Percentiles rank a stretch among this genome's conserved stretches.
These are phyloP conservation scores for Bruguiera gymnorhiza DNA, from an alignment of 345 rosid genomes.

Conservation along the genomic window DNA sequence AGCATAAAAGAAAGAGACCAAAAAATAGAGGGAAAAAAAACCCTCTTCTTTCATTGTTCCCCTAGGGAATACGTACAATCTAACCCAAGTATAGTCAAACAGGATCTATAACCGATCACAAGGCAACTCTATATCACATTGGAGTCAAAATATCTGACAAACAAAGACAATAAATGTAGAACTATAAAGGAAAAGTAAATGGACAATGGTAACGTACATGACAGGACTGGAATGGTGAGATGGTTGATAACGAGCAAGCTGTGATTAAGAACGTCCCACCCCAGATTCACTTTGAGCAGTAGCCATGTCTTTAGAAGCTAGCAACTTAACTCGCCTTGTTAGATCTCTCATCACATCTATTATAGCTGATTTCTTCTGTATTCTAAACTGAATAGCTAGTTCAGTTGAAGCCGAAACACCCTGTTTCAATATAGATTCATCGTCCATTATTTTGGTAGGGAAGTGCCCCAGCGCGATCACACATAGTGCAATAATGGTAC, in stretches of 20 bases:
- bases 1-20: too few species aligned
- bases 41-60: too few species aligned
- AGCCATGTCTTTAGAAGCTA: slow-evolving; percentile 40
- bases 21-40: too few species aligned
- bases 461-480: slow-evolving; percentile 71
- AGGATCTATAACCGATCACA: too few species aligned
- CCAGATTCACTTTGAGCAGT: slow-evolving; percentile 24
- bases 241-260: not conserved
- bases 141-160: not conserved
- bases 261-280: not conserved
- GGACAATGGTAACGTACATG: not conserved
- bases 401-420: slow-evolving; percentile 53
- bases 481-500: slow-evolving; percentile 65
- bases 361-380: slow-evolving; percentile 70
- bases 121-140: not conserved
- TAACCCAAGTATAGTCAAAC: too few species aligned
- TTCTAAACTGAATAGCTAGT: slow-evolving; percentile 60
- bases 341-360: slow-evolving; percentile 69
- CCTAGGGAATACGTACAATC: too few species aligned
- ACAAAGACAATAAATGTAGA: not conserved
- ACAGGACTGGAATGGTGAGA: not conserved
- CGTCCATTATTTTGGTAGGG: slow-evolving; percentile 80
- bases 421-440: slow-evolving; percentile 53
- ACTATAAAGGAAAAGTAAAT: slow-evolving; percentile 3
- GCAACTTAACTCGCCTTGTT: slow-evolving; percentile 44